phyloP scores from a whole-genome alignment of 139 green algal genomes.

The Closterium sp. region DNA sequence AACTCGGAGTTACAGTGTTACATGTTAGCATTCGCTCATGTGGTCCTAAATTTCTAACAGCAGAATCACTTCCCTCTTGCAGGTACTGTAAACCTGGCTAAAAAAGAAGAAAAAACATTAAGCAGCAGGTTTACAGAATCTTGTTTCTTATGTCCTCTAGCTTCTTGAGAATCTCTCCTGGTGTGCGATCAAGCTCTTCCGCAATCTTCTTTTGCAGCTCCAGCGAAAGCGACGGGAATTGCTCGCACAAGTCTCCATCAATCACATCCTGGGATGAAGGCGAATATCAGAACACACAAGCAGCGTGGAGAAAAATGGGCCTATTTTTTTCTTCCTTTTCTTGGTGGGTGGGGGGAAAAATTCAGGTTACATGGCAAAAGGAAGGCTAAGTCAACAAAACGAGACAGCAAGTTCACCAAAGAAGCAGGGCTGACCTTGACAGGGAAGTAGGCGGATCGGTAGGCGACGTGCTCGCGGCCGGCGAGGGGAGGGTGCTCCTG shows the following conservation, averaged over 20 bases:
- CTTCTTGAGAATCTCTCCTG: slow-evolving; percentile 95
- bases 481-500: slow-evolving; percentile 83
- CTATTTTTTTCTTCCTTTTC: background rate
- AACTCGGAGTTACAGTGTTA: no score
- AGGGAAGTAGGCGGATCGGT: slow-evolving; percentile 88
- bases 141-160: slow-evolving; percentile 85
- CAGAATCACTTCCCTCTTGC: background rate
- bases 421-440: slow-evolving; percentile 66
- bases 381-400: background rate
- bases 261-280: slow-evolving; percentile 66
- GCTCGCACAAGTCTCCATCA: slow-evolving; percentile 95
- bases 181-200: slow-evolving; percentile 85
- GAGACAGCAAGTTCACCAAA: background rate
- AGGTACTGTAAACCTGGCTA: background rate
- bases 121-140: slow-evolving; percentile 25
- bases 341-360: no score
- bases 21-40: no score
- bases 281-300: background rate
- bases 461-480: slow-evolving; percentile 91
- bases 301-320: background rate
- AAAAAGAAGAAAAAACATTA: background rate
- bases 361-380: background rate
- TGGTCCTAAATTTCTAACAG: background rate
- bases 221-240: slow-evolving; percentile 69
- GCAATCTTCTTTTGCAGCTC: slow-evolving; percentile 84